Evolutionary conservation across 345 rosid species (phyloP).

Genomic region (Salix caprea): DNA sequence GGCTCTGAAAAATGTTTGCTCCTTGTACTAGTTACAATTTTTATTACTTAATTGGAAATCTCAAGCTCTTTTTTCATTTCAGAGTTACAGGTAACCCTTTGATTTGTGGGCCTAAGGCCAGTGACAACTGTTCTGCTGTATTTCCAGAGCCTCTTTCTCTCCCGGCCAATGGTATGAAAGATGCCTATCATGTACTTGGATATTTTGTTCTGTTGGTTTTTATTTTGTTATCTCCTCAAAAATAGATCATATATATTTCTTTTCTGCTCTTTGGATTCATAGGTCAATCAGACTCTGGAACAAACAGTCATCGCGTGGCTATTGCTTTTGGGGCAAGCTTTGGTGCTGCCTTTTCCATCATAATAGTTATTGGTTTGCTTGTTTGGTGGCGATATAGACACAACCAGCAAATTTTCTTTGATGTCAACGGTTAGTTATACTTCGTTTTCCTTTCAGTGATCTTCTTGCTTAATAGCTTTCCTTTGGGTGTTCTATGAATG

Average conservation of each 20-base stretch:
- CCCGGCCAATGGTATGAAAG: conserved; percentile 67
- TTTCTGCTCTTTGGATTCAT: conserved; percentile 15
- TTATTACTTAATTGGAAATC: conserved; percentile 5
- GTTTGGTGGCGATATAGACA: conserved; percentile 89
- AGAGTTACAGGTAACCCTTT: conserved; percentile 81
- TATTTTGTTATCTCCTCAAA: neutral
- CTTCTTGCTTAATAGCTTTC: neutral
- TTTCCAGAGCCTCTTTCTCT: conserved; percentile 92
- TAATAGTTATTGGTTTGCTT: conserved; percentile 50
- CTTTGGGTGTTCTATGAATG: neutral
- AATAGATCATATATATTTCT: conserved; percentile 4
- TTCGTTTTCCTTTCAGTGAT: neutral
- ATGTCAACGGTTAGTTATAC: conserved; percentile 73
- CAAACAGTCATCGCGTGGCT: conserved; percentile 59
- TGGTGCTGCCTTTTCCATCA: conserved; percentile 61
- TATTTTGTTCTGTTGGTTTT: neutral
- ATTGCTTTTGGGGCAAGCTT: conserved; percentile 85
- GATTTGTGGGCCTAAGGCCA: conserved; percentile 70
- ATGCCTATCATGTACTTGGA: conserved; percentile 21
- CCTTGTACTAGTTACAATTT: neutral
- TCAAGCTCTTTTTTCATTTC: conserved; percentile 18
- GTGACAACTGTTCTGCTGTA: conserved; percentile 73
- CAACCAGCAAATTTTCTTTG: conserved; percentile 95
- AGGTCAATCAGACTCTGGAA: conserved; percentile 54
- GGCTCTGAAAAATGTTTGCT: conserved; percentile 1